Conservation (phyloP, 306 rosid species). For the Cucurbita argyrosperma region DNA sequence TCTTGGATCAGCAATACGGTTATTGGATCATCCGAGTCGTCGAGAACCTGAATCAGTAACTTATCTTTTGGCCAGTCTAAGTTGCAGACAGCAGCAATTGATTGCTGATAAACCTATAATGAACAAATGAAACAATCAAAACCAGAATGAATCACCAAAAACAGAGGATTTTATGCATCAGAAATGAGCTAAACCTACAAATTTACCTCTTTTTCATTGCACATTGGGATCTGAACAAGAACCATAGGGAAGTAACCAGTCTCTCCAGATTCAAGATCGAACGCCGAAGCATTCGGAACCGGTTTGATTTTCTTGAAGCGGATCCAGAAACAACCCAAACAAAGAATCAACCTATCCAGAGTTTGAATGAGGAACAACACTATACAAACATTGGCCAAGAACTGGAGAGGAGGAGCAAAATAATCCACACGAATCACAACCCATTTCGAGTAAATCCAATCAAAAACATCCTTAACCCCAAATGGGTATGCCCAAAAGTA, state of each 20-base stretch:
- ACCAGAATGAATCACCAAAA: not conserved
- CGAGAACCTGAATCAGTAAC: conserved; percentile 52
- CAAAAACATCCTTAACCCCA: conserved; percentile 36
- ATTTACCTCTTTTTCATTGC: conserved; percentile 66
- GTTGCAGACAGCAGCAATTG: conserved; percentile 60
- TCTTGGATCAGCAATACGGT: conserved; percentile 51
- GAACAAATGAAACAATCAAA: not conserved
- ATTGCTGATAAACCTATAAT: conserved; percentile 55
- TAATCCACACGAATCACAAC: conserved; percentile 38
- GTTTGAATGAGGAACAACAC: conserved; percentile 55
- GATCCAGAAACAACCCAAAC: conserved; percentile 71
- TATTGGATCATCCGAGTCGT: conserved; percentile 58
- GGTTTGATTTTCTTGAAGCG: conserved; percentile 56
- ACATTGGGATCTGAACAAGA: conserved; percentile 54
- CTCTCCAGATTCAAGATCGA: conserved; percentile 11
- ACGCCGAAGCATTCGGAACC: conserved; percentile 10
- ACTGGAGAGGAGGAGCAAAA: conserved; percentile 48
- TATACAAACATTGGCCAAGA: conserved; percentile 38
- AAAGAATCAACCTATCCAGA: conserved; percentile 43
- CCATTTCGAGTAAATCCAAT: conserved; percentile 41
- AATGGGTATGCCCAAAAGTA: conserved; percentile 24
- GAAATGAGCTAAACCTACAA: not conserved
- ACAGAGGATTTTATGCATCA: not conserved
- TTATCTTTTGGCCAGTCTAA: conserved; percentile 62
- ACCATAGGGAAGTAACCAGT: conserved; percentile 35